phyloP scores from a whole-genome alignment of 192 early-diverging fungal genomes.

The Cetraspora pellucida region DNA sequence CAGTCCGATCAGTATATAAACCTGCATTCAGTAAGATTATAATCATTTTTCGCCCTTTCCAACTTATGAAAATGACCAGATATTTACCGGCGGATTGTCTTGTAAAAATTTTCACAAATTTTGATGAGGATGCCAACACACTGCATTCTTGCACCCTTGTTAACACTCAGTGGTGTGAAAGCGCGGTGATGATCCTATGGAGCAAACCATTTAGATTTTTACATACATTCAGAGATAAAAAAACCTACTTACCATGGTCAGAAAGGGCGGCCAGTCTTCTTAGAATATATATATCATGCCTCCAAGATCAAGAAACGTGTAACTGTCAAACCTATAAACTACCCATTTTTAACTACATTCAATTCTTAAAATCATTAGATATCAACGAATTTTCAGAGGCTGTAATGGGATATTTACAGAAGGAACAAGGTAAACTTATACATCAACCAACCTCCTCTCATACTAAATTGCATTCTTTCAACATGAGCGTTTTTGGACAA shows the following conservation, averaged over 20 bases:
- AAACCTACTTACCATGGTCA: not conserved
- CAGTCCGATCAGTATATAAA: no score
- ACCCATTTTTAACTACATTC: slow-evolving; percentile 1
- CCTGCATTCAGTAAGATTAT: no score
- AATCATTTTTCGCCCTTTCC: no score
- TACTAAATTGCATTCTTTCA: not conserved
- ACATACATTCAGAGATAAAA: not conserved
- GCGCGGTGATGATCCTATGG: not conserved
- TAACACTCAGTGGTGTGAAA: slow-evolving; percentile 4
- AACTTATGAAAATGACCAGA: not conserved
- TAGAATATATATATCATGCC: not conserved
- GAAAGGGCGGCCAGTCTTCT: not conserved
- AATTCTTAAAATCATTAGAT: slow-evolving; percentile 1
- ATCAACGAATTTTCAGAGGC: not conserved
- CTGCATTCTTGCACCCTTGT: slow-evolving; percentile 1
- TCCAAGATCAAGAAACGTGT: not conserved
- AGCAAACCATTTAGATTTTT: slow-evolving; percentile 15
- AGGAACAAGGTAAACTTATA: not conserved
- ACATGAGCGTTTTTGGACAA: not conserved
- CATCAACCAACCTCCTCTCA: not conserved
- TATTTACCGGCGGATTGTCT: slow-evolving; percentile 2
- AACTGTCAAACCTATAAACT: not conserved
- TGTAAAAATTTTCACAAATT: not conserved
- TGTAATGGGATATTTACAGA: not conserved
- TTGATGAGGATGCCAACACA: not conserved